Base-by-base conservation (phyloP, 306 rosid species). In the Corylus americana region DNA sequence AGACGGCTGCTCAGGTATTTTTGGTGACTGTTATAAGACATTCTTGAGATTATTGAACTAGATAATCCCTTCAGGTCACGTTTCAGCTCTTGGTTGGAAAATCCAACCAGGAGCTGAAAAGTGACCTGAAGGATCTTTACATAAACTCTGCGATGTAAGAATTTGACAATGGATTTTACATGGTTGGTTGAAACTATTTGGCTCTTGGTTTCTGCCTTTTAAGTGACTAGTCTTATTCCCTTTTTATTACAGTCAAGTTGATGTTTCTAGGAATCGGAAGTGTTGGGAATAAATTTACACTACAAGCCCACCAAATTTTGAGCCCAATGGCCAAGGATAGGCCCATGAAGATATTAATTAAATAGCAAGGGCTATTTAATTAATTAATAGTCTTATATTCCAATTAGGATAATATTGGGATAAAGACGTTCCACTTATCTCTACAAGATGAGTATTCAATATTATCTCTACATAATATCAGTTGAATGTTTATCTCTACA, bases 121-220 rank as follows among this genome's bases (percentile, higher is more conserved):
- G 97, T 75, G 98, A 94, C 51, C 83, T 94, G 85, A 94, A 94
- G 86, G 98, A 94, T 84, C 86, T 94, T 20, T 92, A 92, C 82
- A 93, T 91, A 0, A 91, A 93, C 70, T 90, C 97, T 7, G 98
- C 98, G 6, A 57, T 78, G 98, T 93, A 89, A 87, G 97, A 20
- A 71, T 73, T 25, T 47, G 7, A 72, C 1, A 39, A 66, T 9
- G 29, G 42, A 58, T 25, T 2, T n/a, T 82, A 50, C 8, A 3
- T 63, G 8, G 55, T 37, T 67, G n/a, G 55, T 37, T 67, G n/a
- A 53, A 64, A 55, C 35, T 48, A 1, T 39, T 18, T 17, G 4
- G 6, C 8, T 4, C 20, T 39, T 8, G 31, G 45, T 13, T 59
- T 69, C 74, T 71, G 67, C 4, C 2, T 35, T 8, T 25, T 35